Percentiles rank a stretch among this genome's conserved stretches.
Conservation (phyloP, 2,329 filamentous ascomycete genomes). For the Talaromyces sp. region DNA sequence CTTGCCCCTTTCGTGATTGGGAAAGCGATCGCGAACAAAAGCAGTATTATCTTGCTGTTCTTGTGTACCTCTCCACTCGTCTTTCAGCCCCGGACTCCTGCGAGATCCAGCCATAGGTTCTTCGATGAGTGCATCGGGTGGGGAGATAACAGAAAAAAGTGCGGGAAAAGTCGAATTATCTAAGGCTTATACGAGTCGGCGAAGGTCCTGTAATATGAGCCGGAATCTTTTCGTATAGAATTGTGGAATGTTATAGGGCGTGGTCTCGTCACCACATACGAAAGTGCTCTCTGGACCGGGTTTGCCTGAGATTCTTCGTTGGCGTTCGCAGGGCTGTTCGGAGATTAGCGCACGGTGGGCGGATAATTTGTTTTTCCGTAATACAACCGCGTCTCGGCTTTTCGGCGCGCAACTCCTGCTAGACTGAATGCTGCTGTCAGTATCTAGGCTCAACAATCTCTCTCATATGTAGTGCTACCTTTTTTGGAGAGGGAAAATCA, state of each 20-base stretch:
- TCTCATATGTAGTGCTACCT: neutral
- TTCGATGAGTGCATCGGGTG: slow-evolving; percentile 42
- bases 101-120: slow-evolving; percentile 50
- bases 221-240: neutral
- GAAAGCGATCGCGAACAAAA: slow-evolving; percentile 37
- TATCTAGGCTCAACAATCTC: slow-evolving; percentile 1
- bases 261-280: slow-evolving; percentile 3
- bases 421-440: slow-evolving; percentile 9
- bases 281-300: slow-evolving; percentile 5
- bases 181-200: neutral
- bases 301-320: slow-evolving; percentile 10
- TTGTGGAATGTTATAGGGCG: slow-evolving; percentile 1
- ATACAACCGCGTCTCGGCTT: neutral
- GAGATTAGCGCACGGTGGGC: slow-evolving; percentile 14
- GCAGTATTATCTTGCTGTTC: slow-evolving; percentile 39
- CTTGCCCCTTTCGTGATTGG: slow-evolving; percentile 24
- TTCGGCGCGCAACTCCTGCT: neutral
- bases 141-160: neutral
- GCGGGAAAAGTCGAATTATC: neutral
- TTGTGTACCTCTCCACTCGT: slow-evolving; percentile 48
- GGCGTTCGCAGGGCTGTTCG: slow-evolving; percentile 11
- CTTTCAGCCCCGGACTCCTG: slow-evolving; percentile 50
- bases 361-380: slow-evolving; percentile 19
- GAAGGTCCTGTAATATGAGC: neutral
- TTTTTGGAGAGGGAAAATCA: slow-evolving; percentile 8